Percentiles rank a stretch among this genome's conserved stretches.
Conservation (phyloP, 2,329 filamentous ascomycete species). For the Fusarium luffae region DNA sequence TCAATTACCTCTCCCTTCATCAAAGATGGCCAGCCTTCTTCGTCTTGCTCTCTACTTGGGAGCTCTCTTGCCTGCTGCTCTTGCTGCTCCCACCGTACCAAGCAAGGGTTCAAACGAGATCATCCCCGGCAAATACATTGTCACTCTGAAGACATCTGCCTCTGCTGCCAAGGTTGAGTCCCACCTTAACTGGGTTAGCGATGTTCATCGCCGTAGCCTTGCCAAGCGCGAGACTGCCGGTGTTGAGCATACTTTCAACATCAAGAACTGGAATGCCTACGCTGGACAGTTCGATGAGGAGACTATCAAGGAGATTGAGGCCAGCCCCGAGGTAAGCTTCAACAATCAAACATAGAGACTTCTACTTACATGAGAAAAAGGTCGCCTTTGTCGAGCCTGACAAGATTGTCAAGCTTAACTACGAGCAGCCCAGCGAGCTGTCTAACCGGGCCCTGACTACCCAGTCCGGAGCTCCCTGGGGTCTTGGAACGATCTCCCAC, state of each 20-base stretch:
- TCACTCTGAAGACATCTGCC: not conserved
- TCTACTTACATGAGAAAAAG: not conserved
- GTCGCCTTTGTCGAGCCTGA: not conserved
- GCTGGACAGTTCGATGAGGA: slow-evolving; percentile 2
- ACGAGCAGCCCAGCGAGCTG: not conserved
- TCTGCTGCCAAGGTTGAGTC: not conserved
- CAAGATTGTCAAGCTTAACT: not conserved
- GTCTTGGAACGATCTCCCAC: not conserved
- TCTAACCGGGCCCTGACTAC: not conserved
- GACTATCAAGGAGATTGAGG: not conserved
- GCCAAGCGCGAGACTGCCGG: not conserved
- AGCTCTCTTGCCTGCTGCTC: not conserved
- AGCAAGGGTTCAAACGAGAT: not conserved
- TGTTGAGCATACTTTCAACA: not conserved
- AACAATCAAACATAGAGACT: not conserved
- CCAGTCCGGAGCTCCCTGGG: not conserved
- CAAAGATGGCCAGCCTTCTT: not conserved
- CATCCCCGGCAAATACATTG: not conserved
- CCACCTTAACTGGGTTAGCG: not conserved
- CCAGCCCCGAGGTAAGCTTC: not conserved
- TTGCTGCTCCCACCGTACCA: not conserved
- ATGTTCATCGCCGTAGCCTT: not conserved
- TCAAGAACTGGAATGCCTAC: slow-evolving; percentile 4
- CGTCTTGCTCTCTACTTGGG: slow-evolving; percentile 2
- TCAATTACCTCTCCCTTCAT: not conserved